Percentiles rank a stretch among this genome's conserved stretches.
phyloP scores from a whole-genome alignment of 2,329 filamentous ascomycete genomes.

The Nothomitra cinnamomea region DNA sequence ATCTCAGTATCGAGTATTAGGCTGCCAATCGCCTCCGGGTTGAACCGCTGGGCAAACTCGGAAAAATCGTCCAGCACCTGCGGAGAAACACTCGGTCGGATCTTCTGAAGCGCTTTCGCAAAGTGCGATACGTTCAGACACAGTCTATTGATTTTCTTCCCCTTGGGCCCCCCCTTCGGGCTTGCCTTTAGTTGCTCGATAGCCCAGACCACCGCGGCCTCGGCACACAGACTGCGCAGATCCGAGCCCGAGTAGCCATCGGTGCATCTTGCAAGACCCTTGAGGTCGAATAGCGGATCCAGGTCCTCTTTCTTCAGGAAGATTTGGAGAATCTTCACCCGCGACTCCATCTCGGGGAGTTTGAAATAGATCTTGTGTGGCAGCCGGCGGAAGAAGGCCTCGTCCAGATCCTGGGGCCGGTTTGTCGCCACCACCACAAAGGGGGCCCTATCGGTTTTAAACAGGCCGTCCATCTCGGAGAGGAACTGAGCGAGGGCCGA shows the following conservation, averaged over 20 bases:
- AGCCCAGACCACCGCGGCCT: constrained; percentile 31
- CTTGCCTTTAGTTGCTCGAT: too few relatives aligned
- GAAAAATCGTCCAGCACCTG: too few relatives aligned
- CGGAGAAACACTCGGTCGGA: too few relatives aligned
- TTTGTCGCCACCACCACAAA: constrained; percentile 19
- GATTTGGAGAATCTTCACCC: constrained; percentile 30
- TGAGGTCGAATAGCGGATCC: constrained; percentile 24
- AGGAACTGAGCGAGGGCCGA: constrained; percentile 16
- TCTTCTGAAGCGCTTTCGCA: too few relatives aligned
- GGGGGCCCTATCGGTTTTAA: constrained; percentile 4
- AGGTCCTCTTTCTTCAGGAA: constrained; percentile 30
- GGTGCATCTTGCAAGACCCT: constrained; percentile 27
- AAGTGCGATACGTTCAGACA: too few relatives aligned
- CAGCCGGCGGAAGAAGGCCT: constrained; percentile 32
- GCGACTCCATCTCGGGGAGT: constrained; percentile 28
- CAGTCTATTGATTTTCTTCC: too few relatives aligned
- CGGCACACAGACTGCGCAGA: constrained; percentile 32
- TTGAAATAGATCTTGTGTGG: constrained; percentile 32
- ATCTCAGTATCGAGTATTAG: too few relatives aligned
- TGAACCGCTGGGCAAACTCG: too few relatives aligned
- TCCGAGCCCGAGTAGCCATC: constrained; percentile 34
- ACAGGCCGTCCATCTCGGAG: constrained; percentile 16
- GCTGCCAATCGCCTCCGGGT: too few relatives aligned
- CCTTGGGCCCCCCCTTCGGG: too few relatives aligned
- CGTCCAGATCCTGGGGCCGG: constrained; percentile 18